These are phyloP conservation scores for Phoma herbarum DNA, from an alignment of 2,329 filamentous ascomycete species.

Conservation along the genomic window DNA sequence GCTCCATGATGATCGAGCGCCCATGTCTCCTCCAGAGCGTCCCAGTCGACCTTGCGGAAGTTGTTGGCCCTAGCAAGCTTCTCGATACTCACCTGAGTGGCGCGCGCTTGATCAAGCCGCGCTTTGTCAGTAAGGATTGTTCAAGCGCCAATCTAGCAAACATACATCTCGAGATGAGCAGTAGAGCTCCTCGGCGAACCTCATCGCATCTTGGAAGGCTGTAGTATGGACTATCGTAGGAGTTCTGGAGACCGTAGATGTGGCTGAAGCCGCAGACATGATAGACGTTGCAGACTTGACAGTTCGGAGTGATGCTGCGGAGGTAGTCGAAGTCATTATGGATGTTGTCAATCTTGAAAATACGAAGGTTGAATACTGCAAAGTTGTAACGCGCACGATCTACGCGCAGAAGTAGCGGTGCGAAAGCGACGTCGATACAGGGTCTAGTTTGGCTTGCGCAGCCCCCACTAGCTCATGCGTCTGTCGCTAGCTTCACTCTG, in stretches of 20 bases:
- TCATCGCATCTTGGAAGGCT: background rate
- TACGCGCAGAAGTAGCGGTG: no score
- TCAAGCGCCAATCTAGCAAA: background rate
- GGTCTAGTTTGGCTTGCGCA: background rate
- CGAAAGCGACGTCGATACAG: background rate
- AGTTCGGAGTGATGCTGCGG: background rate
- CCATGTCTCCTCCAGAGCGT: background rate
- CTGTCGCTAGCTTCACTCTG: background rate
- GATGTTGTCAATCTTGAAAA: background rate
- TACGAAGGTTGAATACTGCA: background rate
- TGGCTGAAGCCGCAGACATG: background rate
- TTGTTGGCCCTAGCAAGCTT: background rate
- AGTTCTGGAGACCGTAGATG: background rate
- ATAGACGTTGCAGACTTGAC: background rate
- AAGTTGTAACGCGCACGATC: background rate
- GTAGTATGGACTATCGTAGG: background rate
- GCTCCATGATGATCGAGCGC: background rate
- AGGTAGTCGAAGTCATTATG: background rate
- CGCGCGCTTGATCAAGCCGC: background rate
- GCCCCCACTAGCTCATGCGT: background rate
- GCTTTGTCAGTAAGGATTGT: background rate
- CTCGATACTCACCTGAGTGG: background rate
- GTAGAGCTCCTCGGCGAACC: background rate
- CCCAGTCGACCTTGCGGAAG: conserved; percentile 3
- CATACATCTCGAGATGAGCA: background rate